Evolutionary conservation across 2,329 filamentous ascomycete genomes (phyloP).

Genomic region (Nothophaeocryptopus gaeumannii): DNA sequence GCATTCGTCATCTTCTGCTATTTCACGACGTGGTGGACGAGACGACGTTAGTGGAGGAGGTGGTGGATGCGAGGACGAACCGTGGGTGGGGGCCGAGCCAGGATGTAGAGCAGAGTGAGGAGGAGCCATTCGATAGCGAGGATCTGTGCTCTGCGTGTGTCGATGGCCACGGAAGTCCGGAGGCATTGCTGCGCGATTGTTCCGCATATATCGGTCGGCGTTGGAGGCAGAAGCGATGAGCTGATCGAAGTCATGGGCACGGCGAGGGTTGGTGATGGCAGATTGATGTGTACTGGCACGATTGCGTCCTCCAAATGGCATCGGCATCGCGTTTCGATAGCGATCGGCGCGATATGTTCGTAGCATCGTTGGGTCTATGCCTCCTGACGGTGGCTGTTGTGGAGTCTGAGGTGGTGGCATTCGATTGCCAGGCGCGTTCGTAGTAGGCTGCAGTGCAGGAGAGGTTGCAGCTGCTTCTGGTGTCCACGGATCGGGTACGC

Average conservation of each 20-base stretch:
- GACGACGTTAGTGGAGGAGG: background rate
- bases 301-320: constrained; percentile 6
- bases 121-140: no score
- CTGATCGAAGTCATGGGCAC: constrained; percentile 1
- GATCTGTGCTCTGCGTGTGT: no score
- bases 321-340: constrained; percentile 2
- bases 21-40: constrained; percentile 25
- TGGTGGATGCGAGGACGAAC: background rate
- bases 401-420: background rate
- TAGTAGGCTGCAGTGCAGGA: background rate
- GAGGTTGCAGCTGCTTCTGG: constrained; percentile 14
- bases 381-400: background rate
- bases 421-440: background rate
- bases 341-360: background rate
- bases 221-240: background rate
- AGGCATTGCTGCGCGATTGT: background rate
- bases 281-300: constrained; percentile 7
- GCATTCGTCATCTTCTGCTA: constrained; percentile 71
- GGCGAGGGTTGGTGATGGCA: constrained; percentile 2
- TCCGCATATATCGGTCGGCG: constrained; percentile 1
- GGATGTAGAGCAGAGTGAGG: no score
- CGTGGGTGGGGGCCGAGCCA: background rate
- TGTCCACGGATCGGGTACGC: constrained; percentile 61
- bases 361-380: background rate
- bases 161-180: background rate